Conservation (phyloP, 2,329 filamentous ascomycete species). For the Pseudogymnoascus sp. region DNA sequence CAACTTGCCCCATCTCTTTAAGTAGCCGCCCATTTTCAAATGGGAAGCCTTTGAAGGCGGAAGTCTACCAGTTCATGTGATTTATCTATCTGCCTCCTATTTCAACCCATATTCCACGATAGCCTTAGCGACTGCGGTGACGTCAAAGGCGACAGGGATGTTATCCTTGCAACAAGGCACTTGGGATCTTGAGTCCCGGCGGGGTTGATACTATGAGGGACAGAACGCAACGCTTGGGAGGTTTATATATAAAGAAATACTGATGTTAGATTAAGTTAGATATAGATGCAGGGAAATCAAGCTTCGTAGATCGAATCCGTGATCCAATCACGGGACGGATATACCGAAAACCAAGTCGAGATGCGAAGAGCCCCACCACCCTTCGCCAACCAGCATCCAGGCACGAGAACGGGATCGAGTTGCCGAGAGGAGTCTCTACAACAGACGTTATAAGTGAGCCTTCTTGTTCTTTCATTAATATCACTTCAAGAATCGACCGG, state of each 20-base stretch:
- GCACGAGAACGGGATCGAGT: not conserved
- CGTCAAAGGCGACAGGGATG: constrained; percentile 3
- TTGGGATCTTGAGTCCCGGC: not conserved
- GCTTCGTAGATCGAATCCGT: not conserved
- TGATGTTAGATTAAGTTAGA: not conserved
- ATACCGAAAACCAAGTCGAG: not conserved
- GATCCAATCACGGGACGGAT: not conserved
- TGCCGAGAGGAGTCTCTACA: not conserved
- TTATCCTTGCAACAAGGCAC: not conserved
- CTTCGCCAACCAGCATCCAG: not conserved
- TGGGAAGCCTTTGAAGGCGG: not conserved
- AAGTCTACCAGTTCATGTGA: constrained; percentile 8
- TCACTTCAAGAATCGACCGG: not conserved
- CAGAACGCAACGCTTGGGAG: not conserved
- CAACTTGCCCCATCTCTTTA: constrained; percentile 20
- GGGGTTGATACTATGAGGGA: not conserved
- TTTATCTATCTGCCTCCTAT: not conserved
- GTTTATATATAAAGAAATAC: not conserved
- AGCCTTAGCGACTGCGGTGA: not conserved
- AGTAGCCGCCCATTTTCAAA: not conserved
- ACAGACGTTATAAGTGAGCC: not conserved
- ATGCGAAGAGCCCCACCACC: not conserved
- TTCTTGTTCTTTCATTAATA: not conserved
- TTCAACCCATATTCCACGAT: constrained; percentile 1
- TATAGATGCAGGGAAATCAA: not conserved